phyloP scores from a whole-genome alignment of 345 rosid genomes.

The Chamaenerion angustifolium region DNA sequence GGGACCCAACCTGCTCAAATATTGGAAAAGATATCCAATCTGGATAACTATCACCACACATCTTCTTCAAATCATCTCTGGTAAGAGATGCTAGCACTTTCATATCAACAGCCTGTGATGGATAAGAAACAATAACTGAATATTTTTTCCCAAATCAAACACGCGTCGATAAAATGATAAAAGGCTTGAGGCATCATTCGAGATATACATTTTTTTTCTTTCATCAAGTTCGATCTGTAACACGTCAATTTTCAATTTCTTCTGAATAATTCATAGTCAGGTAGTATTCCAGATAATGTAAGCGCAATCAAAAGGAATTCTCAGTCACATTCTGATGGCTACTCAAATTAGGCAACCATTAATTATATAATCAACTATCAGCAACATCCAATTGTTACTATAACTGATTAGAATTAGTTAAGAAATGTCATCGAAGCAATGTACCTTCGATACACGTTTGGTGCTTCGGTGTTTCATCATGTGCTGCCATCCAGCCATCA shows the following conservation, averaged over 20 bases:
- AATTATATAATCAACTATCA: no score
- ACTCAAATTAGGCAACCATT: no score
- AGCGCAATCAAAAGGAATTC: no score
- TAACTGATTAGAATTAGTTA: not conserved
- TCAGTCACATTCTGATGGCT: no score
- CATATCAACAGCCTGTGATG: conserved; percentile 77
- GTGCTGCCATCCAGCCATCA: conserved; percentile 93
- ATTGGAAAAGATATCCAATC: conserved; percentile 98
- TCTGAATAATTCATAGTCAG: no score
- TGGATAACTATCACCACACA: conserved; percentile 92
- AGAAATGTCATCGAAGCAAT: not conserved
- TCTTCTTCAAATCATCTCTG: conserved; percentile 88
- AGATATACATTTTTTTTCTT: no score
- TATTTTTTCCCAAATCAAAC: not conserved
- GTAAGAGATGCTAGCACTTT: conserved; percentile 77
- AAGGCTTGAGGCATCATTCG: no score
- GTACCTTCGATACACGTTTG: conserved; percentile 77
- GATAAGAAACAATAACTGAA: conserved; percentile 1
- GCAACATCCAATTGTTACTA: no score
- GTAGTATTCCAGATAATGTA: no score
- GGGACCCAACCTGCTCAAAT: conserved; percentile 71
- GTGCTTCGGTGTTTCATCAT: conserved; percentile 80
- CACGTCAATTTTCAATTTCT: no score
- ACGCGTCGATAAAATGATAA: no score
- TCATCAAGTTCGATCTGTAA: no score